Conservation (phyloP, 78 protist species). For the Protostelium mycophagum region DNA sequence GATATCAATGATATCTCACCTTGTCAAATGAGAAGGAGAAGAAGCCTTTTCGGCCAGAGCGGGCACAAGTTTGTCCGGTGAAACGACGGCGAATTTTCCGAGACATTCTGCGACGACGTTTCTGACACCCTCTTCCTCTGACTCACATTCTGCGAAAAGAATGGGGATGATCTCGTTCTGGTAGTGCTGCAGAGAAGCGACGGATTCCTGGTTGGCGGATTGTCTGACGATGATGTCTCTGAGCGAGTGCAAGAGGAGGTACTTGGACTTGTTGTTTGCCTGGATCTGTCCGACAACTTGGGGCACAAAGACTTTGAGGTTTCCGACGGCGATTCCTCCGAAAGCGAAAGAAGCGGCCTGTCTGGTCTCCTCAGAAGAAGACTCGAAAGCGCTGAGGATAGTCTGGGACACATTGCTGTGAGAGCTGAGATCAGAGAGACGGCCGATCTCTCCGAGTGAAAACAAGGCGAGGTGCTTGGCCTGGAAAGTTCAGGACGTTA, state of each 20-base stretch:
- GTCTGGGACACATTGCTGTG: slow-evolving; percentile 17
- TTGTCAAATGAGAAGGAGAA: neutral
- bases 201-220: slow-evolving; percentile 12
- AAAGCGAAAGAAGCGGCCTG: slow-evolving; percentile 72
- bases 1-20: neutral
- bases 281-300: slow-evolving; percentile 56
- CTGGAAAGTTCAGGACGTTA: neutral
- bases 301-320: slow-evolving; percentile 51
- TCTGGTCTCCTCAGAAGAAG: slow-evolving; percentile 74
- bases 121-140: slow-evolving; percentile 89
- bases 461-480: slow-evolving; percentile 48
- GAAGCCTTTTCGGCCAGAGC: slow-evolving; percentile 9
- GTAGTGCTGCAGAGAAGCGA: slow-evolving; percentile 32
- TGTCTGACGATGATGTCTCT: slow-evolving; percentile 62
- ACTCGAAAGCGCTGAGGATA: slow-evolving; percentile 39
- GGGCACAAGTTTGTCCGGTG: slow-evolving; percentile 63
- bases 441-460: slow-evolving; percentile 88
- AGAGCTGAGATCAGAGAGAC: slow-evolving; percentile 40
- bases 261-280: slow-evolving; percentile 66
- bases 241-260: slow-evolving; percentile 82
- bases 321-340: slow-evolving; percentile 72
- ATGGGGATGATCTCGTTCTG: slow-evolving; percentile 24
- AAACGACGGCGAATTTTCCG: slow-evolving; percentile 77
- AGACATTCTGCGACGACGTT: slow-evolving; percentile 89
- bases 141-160: slow-evolving; percentile 59